Base-by-base conservation (phyloP, 202 grass and related monocot species). In the Thinopyrum obtusiflorum region DNA sequence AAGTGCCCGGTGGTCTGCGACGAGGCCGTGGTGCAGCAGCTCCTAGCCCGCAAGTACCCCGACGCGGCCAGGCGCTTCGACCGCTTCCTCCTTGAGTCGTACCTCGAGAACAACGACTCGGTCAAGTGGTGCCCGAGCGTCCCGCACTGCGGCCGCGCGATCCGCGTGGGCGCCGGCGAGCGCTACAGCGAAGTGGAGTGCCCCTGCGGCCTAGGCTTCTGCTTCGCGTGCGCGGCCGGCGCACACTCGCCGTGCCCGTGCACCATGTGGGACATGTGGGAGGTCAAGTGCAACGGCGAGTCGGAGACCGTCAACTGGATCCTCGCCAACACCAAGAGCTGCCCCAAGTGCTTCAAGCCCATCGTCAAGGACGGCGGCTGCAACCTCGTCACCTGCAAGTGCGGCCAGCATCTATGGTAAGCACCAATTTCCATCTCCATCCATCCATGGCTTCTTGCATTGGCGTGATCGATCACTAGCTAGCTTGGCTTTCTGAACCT, bases 201-300 rank as follows among this genome's bases (percentile, higher is more conserved):
- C 68, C 79, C 69, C 70, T 98, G 95, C 21, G 88, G 91, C 31
- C 8, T 85, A 28, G 62, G 83, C 68, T 98, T 98, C 73, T 98
- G 95, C 85, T 98, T 95, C 46, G 93, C 76, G 64, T 98, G 95
- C 11, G 80, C 61, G 23, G 84, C 15, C 49, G 72, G 4, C 9
- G 74, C 64, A 23, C 95, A 98, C 65, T 98, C 95, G 4, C 95
- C 95, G 2, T 95, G 91, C 85, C 86, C 95, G 0, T 98, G 95
- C 85, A 5, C 32, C 60, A 88, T 98, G 21, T 95, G 91, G 95
- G 80, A 84, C 4, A 87, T 75, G 32, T 98, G 95, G 95, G 18
- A 64, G 9, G 69, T 84, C 44, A 89, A 81, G 86, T 40, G 47
- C 23, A 11, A 1, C 0, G 81, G 79, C 13, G 89, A 92, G 62